These are phyloP conservation scores for Suillus ampliporus DNA, from an alignment of 768 basidiomycete species.

Conservation along the genomic window DNA sequence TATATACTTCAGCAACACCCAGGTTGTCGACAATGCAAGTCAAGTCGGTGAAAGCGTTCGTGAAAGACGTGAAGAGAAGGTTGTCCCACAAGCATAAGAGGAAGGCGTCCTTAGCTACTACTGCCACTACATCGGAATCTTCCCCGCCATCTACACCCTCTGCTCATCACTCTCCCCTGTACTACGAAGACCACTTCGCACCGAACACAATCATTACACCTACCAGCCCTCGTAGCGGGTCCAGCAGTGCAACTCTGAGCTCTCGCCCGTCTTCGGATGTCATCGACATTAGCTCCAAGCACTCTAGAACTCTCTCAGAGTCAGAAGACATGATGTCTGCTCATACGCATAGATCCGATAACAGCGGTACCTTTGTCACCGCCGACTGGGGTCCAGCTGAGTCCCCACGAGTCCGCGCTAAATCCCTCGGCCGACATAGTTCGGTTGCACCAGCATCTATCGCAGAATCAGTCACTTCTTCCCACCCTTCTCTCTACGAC, in stretches of 20 bases:
- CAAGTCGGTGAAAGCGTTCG: slow-evolving; percentile 35
- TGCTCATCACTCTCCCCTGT: slow-evolving; percentile 13
- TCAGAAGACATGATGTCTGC: slow-evolving; percentile 6
- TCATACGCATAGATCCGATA: slow-evolving; percentile 19
- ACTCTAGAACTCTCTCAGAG: background rate
- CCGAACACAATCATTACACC: slow-evolving; percentile 19
- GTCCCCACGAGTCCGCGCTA: slow-evolving; percentile 18
- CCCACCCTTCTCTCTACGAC: slow-evolving; percentile 5
- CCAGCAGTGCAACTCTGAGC: slow-evolving; percentile 3
- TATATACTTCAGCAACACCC: slow-evolving; percentile 1
- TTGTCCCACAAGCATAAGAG: slow-evolving; percentile 31
- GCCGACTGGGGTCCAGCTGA: background rate
- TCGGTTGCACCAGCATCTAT: slow-evolving; percentile 11
- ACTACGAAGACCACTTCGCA: background rate
- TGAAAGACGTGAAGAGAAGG: slow-evolving; percentile 38
- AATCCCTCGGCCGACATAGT: slow-evolving; percentile 11
- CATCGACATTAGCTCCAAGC: slow-evolving; percentile 27
- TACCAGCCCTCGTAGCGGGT: slow-evolving; percentile 14
- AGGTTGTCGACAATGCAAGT: slow-evolving; percentile 32
- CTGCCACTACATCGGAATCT: slow-evolving; percentile 20
- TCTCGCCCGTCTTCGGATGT: slow-evolving; percentile 17
- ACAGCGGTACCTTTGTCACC: slow-evolving; percentile 27
- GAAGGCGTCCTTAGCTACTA: slow-evolving; percentile 8
- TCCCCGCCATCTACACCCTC: slow-evolving; percentile 15
- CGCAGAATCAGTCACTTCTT: slow-evolving; percentile 9